Evolutionary conservation across 2,329 filamentous ascomycete genomes (phyloP).

Genomic region (Calonectria naviculata): DNA sequence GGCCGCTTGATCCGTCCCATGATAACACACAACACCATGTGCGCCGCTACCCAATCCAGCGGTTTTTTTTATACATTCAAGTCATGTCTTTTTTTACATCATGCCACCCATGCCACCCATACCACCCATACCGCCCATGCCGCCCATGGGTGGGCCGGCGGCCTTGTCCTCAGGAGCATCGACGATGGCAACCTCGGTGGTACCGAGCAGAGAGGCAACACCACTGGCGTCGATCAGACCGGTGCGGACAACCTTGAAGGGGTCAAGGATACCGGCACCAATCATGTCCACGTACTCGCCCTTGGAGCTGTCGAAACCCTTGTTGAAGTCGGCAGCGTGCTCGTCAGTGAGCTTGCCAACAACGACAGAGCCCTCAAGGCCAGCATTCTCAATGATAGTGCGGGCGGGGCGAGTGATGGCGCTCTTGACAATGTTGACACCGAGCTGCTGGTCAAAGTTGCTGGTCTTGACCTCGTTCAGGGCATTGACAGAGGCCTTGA

Average conservation of each 20-base stretch:
- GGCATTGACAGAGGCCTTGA: slow-evolving; percentile 95
- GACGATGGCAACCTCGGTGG: slow-evolving; percentile 97
- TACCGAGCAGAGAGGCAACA: slow-evolving; percentile 96
- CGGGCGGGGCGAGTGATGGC: slow-evolving; percentile 96
- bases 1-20: slow-evolving; percentile 44
- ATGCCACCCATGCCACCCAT: slow-evolving; percentile 71
- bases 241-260: slow-evolving; percentile 99
- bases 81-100: slow-evolving; percentile 37
- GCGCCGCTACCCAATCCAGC: slow-evolving; percentile 50
- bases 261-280: slow-evolving; percentile 93
- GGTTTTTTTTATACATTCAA: slow-evolving; percentile 42
- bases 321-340: slow-evolving; percentile 93
- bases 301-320: slow-evolving; percentile 95
- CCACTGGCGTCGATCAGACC: slow-evolving; percentile 94
- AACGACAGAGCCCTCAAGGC: slow-evolving; percentile 93
- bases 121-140: slow-evolving; percentile 73
- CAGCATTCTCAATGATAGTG: slow-evolving; percentile 98
- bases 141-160: slow-evolving; percentile 69
- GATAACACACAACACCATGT: slow-evolving; percentile 63
- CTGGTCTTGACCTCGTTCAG: slow-evolving; percentile 83
- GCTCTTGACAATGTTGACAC: slow-evolving; percentile 97
- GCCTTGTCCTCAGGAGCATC: slow-evolving; percentile 95
- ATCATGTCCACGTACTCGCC: slow-evolving; percentile 99
- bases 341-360: slow-evolving; percentile 99
- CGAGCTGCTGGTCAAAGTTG: slow-evolving; percentile 99